phyloP scores from a whole-genome alignment of 768 basidiomycete genomes.

The Tylopilus vinaceipallidus region DNA sequence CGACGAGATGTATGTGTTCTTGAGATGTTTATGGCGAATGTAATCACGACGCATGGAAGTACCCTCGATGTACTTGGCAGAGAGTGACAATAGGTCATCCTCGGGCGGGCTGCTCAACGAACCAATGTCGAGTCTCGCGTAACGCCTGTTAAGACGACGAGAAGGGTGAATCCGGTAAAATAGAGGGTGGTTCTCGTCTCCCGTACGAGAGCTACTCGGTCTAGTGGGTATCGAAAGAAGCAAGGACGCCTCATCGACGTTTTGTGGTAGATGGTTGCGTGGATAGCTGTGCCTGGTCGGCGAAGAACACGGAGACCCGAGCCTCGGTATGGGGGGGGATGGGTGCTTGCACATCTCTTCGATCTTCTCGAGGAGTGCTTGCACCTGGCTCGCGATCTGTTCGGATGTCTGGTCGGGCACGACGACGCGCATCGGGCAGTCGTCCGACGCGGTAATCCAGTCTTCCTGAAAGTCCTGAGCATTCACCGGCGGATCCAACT shows the following conservation, averaged over 20 bases:
- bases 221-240: not conserved
- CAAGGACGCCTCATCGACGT: not conserved
- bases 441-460: slow-evolving; percentile 37
- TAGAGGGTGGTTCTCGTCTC: slow-evolving; percentile 11
- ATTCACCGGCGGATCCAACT: slow-evolving; percentile 31
- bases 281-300: not conserved
- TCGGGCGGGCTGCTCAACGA: not conserved
- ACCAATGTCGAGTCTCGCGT: not conserved
- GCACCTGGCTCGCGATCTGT: slow-evolving; percentile 23
- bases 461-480: slow-evolving; percentile 32
- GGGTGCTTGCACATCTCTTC: slow-evolving; percentile 13
- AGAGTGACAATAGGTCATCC: slow-evolving; percentile 20
- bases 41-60: slow-evolving; percentile 26
- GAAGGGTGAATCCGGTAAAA: not conserved
- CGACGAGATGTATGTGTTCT: slow-evolving; percentile 29
- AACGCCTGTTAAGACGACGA: slow-evolving; percentile 10
- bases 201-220: not conserved
- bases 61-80: slow-evolving; percentile 25
- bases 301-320: not conserved
- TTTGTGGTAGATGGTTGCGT: slow-evolving; percentile 3
- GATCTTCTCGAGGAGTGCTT: slow-evolving; percentile 18
- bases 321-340: not conserved
- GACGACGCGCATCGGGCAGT: slow-evolving; percentile 33
- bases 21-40: slow-evolving; percentile 27
- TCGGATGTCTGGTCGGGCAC: slow-evolving; percentile 35